Evolutionary conservation across 176 grass and related monocot genomes (phyloP).

Genomic region (Eleusine indica): DNA sequence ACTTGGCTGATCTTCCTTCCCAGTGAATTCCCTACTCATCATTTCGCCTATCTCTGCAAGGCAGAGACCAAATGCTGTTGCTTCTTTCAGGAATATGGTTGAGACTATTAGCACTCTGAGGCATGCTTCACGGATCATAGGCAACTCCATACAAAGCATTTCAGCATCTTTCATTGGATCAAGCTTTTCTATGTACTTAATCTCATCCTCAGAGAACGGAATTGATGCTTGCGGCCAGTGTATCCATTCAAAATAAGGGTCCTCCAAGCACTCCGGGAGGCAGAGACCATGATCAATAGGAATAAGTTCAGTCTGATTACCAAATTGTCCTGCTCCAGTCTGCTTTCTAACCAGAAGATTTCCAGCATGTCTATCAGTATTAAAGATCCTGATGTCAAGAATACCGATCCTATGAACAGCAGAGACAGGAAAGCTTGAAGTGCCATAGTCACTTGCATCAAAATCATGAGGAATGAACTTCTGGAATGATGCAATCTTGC

Average conservation of each 20-base stretch:
- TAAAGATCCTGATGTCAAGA: slow-evolving; percentile 83
- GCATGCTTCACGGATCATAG: slow-evolving; percentile 89
- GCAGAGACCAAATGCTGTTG: slow-evolving; percentile 71
- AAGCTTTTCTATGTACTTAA: slow-evolving; percentile 75
- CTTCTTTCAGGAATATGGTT: slow-evolving; percentile 91
- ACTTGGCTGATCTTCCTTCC: slow-evolving; percentile 77
- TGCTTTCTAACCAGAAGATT: slow-evolving; percentile 73
- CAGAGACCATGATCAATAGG: slow-evolving; percentile 89
- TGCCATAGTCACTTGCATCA: slow-evolving; percentile 83
- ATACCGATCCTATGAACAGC: slow-evolving; percentile 83
- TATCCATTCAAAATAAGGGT: slow-evolving; percentile 99
- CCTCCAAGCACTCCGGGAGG: slow-evolving; percentile 86
- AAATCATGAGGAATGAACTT: slow-evolving; percentile 78
- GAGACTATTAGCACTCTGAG: slow-evolving; percentile 83
- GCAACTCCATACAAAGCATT: slow-evolving; percentile 73
- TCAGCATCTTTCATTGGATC: slow-evolving; percentile 82
- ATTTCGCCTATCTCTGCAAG: slow-evolving; percentile 88
- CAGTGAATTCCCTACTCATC: slow-evolving; percentile 83
- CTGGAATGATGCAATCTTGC: slow-evolving; percentile 86
- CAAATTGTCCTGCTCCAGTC: slow-evolving; percentile 53
- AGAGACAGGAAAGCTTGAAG: slow-evolving; percentile 72
- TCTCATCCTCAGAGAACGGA: slow-evolving; percentile 79
- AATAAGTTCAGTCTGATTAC: slow-evolving; percentile 59
- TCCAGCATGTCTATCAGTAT: slow-evolving; percentile 76
- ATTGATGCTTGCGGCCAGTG: slow-evolving; percentile 91